Conservation (phyloP, 176 grass and related monocot species). For the Eleusine coracana region DNA sequence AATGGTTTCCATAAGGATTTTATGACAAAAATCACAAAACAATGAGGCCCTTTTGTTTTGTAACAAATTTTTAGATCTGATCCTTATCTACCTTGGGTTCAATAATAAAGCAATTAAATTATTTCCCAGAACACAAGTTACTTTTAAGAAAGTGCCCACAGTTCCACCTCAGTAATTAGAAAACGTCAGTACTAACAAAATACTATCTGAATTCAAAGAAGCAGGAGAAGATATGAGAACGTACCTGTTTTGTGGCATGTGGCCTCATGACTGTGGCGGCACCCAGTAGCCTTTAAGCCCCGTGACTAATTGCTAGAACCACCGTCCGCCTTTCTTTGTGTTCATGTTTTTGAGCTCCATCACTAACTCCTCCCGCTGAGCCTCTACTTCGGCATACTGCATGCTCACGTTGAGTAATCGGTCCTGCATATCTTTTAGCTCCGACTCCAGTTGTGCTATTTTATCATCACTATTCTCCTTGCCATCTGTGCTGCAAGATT, state of each 20-base stretch:
- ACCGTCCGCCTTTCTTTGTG: conserved; percentile 56
- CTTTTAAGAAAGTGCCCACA: not conserved
- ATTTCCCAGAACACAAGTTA: not conserved
- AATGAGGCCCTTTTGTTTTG: not conserved
- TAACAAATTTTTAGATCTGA: not conserved
- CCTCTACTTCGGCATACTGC: conserved; percentile 87
- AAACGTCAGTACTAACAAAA: not conserved
- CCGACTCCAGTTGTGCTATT: conserved; percentile 70
- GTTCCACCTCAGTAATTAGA: conserved; percentile 12
- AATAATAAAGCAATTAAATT: conserved; percentile 15
- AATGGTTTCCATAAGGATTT: not conserved
- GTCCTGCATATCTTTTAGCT: conserved; percentile 83
- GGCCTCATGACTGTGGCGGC: conserved; percentile 33
- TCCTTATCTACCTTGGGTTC: conserved; percentile 13
- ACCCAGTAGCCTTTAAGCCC: conserved; percentile 38
- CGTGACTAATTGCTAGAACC: conserved; percentile 67
- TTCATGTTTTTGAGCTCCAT: conserved; percentile 73
- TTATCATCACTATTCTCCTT: conserved; percentile 47
- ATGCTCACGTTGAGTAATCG: conserved; percentile 70
- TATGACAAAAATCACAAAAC: no score
- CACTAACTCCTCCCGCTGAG: conserved; percentile 76
- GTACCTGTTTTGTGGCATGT: conserved; percentile 41
- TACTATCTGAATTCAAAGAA: conserved; percentile 25
- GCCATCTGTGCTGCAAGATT: conserved; percentile 23
- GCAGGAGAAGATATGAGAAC: conserved; percentile 31